Base-by-base conservation (phyloP, 2,329 filamentous ascomycete species). In the Microsporum audouinii region DNA sequence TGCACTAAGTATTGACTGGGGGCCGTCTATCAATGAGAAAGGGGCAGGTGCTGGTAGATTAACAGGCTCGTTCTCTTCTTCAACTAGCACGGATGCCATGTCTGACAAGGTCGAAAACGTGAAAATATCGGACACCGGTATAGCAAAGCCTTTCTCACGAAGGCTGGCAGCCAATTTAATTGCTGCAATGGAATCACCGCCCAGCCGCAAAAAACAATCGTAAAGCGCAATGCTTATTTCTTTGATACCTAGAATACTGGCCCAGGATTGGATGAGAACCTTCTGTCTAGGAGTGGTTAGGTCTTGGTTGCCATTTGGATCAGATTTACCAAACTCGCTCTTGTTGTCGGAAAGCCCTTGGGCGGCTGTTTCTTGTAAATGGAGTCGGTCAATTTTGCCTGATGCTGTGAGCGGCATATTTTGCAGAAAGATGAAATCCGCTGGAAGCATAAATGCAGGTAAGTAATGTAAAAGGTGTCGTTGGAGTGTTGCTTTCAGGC, bases 361-460 rank as follows among this genome's bases (percentile, higher is more conserved):
- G 10, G 12, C 5, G 4, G 53, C 68, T 3, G 71, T 64, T 34
- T 67, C 63, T 17, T 69, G 66, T 8, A 73, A 60, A 6, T 31
- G 7, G 45, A 57, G 58, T 5, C 61, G 61, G 27, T 62, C 58
- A 6, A 45, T 47, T 56, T 62, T 62, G 4, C 61, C 61, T 23
- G 31, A 10, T 2, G 41, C 39, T 10, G 51, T 51, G 10, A 60
- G 29, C 12, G 61, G 61, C 5, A 62, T 57, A 14, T 27, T 4
- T 8, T 36, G 31, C 14, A 62, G n/a, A 14, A 36, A 17, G 1
- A 57, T 2, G 8, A 17, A 57, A 2, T 38, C 29, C 1, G 39
- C 34, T 5, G 61, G 61, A 14, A 62, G 34, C 61, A 62, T 62
- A 43, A 47, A 62, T 3, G n/a, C 12, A 36, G 61, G 61, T 23